phyloP scores from a whole-genome alignment of 208 protist genomes.

The Leishmania mexicana region DNA sequence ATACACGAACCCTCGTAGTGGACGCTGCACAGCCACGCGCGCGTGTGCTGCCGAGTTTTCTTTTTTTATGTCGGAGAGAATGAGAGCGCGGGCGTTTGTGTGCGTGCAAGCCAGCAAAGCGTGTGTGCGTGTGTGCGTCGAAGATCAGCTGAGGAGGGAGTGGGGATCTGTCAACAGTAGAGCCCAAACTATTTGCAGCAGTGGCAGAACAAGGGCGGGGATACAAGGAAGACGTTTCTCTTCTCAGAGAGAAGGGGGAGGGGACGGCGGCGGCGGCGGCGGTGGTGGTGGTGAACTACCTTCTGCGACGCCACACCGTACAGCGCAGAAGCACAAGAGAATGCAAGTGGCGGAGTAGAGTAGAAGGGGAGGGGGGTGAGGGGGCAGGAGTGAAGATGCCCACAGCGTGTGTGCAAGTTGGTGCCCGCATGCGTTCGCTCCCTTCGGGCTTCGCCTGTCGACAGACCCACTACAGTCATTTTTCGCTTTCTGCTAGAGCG shows the following conservation, averaged over 20 bases:
- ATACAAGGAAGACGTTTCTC: neutral
- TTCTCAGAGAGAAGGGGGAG: neutral
- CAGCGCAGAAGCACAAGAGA: neutral
- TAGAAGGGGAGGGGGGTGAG: neutral
- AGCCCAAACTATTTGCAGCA: neutral
- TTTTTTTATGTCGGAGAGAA: no score
- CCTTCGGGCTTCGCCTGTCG: neutral
- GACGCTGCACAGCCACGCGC: neutral
- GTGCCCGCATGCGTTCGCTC: neutral
- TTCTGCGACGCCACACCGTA: neutral
- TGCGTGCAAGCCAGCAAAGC: neutral
- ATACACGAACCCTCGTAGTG: neutral
- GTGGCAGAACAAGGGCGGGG: neutral
- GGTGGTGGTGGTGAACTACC: neutral
- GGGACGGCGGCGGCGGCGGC: neutral
- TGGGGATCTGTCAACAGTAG: neutral
- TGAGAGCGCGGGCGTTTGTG: neutral
- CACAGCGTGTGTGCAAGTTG: neutral
- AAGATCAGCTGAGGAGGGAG: neutral
- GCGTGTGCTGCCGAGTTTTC: neutral
- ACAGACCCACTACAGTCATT: neutral
- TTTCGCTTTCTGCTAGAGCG: neutral
- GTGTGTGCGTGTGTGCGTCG: neutral
- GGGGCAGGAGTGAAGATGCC: neutral
- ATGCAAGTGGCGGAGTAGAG: neutral